Evolutionary conservation across 495 filamentous ascomycete species (phyloP), one percentile per base, ranked within the genome.

Genomic region (Podospora pseudoanserina): DNA sequence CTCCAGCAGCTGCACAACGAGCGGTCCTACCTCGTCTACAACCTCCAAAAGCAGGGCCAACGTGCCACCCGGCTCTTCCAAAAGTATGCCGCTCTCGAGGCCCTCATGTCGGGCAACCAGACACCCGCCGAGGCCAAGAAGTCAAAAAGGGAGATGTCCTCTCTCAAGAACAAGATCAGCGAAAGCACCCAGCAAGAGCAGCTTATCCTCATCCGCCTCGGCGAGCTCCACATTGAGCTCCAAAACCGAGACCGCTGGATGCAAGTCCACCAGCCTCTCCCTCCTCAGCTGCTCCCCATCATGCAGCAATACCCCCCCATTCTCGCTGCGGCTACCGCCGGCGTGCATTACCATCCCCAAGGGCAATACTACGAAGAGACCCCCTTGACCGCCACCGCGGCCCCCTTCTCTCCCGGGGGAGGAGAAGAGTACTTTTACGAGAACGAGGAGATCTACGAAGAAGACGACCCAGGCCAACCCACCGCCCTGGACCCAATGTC

Each of bases 151-250:
- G 63, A 74, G 11, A 62, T 63, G 5, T 44, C 67, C 4, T 39
- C 67, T 11, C 28, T 76, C 19, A 70, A 64, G 19, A 63, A 39
- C 65, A 69, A 71, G 30, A 75, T 84, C 28, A 66, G 69, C 7
- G 78, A 83, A 30, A 76, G 70, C 0, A 77, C 73, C 0, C 67
- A 78, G 61, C 78, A 83, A 67, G 79, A 85, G 68, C 75, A 71
- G 62, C 63, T 72, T 20, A 78, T 82, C 20, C 67, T 82, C 54
- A 58, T 72, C 5, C 68, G 82, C 20, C 72, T 85, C 32, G 74
- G 78, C n/a, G 81, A 85, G 67, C 70, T 85, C 23, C 67, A 78
- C 30, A 67, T 79, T 23, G 82, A 85, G 67, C 77, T 82, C 13
- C 76, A 77, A 68, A 78, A 74, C 34, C 68, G 76, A 26, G 78